Base-by-base conservation (phyloP, 2,329 filamentous ascomycete species). In the Cytospora leucostoma region DNA sequence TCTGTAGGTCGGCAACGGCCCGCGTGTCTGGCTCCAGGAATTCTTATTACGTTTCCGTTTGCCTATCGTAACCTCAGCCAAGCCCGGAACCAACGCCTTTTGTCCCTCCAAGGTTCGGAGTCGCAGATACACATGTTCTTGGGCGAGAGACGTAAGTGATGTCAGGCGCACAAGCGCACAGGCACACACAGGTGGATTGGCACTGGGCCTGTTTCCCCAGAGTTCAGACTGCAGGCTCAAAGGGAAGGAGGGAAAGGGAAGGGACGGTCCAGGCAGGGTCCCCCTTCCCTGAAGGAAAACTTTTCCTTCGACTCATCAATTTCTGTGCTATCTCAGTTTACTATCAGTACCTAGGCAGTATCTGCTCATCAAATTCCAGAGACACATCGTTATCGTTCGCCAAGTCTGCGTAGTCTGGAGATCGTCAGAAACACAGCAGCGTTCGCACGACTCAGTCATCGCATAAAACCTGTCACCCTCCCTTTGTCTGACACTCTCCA, bases 11-110 rank as follows among this genome's bases (percentile, higher is more conserved):
- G 40, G 56, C 61, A 32, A 38, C 44, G 56, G 44, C 56, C 61
- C 61, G 61, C 52, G 56, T 58, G 34, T 52, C 33, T 34, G 38
- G 56, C 56, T n/a, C 50, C 19, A 17, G 40, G 35, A 15, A 51
- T 66, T 66, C 64, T 54, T 50, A 69, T 70, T 70, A 70, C 69
- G 69, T 70, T 65, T 70, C 66, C 47, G 65, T 69, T 70, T 66
- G 51, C 57, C 56, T 52, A 65, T 65, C 32, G 55, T 47, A 37
- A 40, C 35, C 58, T 35, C 47, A 44, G 58, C 62, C 44, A 34
- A 50, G 54, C 56, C 44, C 52, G 19, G 33, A 53, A 57, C 58
- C 51, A 27, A 34, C 61, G 57, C 53, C 61, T 52, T 49, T 17
- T 56, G 56, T 50, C 33, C 51, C 33, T 61, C 51, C 27, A 27